Evolutionary conservation across 371 early-diverging fungal species (phyloP), one percentile per base, ranked within the genome.

Genomic region (Mortierella sp.): DNA sequence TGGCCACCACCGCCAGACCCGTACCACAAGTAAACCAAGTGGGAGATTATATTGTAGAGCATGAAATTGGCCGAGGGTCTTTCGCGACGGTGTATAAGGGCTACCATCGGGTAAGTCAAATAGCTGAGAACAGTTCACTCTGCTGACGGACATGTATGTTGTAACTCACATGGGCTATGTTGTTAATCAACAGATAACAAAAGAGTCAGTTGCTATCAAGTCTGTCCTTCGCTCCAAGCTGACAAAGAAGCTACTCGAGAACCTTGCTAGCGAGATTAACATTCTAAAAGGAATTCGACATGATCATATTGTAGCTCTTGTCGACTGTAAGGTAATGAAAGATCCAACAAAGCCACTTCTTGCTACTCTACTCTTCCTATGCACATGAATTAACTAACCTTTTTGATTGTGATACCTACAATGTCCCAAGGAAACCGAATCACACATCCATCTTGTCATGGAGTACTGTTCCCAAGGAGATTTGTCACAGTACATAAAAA

Each of bases 21-120:
- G 54, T 47, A 20, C 63, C 68, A 66, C 69, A 80, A 63, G 59
- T 63, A 11, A 52, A 59, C 16, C 80, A 72, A 58, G 91, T 94
- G 28, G 95, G 92, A 39, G 90, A 90, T 62, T 95, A 93, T 77
- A 54, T 86, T 39, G 85, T 95, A 58, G 84, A 87, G 52, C 79
- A 87, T 20, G 93, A 93, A 66, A 96, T 98, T 68, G 98, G 98
- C 54, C 91, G 94, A 54, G 98, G 98, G 35, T 97, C 97, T 2
- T 98, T 98, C 87, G 98, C 98, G 35, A 97, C 93, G 1, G 98
- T 98, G 6, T 97, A 93, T 84, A 90, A 92, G 78, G 98, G 94
- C 52, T 80, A 87, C 68, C 91, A 94, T 83, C 92, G 91, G 86
- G 91, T 88, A 86, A 73, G 61, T 66, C 14, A 30, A 14, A 45